Evolutionary conservation across 75 land plant genomes (phyloP).

Genomic region (Adiantum capillusveneris): DNA sequence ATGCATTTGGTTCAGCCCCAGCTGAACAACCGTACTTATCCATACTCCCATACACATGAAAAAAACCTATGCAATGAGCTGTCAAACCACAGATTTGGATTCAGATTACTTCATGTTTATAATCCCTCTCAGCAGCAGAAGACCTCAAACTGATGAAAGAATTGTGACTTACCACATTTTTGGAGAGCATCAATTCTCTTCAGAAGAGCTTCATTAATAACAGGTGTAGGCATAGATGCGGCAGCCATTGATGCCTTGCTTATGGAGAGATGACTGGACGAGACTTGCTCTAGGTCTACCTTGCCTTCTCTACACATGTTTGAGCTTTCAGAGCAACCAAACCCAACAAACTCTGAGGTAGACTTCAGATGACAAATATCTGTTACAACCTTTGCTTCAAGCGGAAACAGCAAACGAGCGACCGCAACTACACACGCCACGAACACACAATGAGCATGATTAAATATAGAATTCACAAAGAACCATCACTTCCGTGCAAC

Average conservation of each 20-base stretch:
- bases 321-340: conserved; percentile 1
- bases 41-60: no score
- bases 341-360: conserved; percentile 45
- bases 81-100: no score
- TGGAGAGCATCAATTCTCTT: conserved; percentile 52
- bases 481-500: no score
- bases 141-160: not conserved
- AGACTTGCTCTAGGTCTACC: conserved; percentile 43
- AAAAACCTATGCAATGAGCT: no score
- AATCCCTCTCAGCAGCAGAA: no score
- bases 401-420: conserved; percentile 75
- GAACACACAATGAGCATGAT: no score
- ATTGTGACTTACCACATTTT: conserved; percentile 40
- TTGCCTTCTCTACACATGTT: not conserved
- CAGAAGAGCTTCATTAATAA: conserved; percentile 43
- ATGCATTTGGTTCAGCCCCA: no score
- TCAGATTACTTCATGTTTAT: no score
- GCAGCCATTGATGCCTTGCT: no score
- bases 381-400: conserved; percentile 66
- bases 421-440: conserved; percentile 51
- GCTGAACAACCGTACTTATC: no score
- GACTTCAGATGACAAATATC: conserved; percentile 69
- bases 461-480: no score
- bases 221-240: conserved; percentile 6
- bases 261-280: conserved; percentile 8